phyloP scores from a whole-genome alignment of 2,329 filamentous ascomycete species.

The Arthrocladium fulminans region DNA sequence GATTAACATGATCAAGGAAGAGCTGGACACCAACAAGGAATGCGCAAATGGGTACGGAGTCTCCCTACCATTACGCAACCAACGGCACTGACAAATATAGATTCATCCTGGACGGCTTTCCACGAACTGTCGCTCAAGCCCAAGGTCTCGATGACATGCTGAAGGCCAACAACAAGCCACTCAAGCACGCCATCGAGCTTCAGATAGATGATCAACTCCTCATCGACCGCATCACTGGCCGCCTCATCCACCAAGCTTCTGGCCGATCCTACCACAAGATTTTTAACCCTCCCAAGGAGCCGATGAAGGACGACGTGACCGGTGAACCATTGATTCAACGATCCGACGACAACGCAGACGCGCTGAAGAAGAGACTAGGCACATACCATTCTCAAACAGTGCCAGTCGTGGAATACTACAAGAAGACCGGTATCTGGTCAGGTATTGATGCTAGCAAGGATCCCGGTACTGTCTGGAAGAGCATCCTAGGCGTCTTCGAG shows the following conservation, averaged over 20 bases:
- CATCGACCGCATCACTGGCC: slow-evolving; percentile 91
- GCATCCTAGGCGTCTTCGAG: slow-evolving; percentile 73
- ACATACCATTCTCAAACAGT: slow-evolving; percentile 93
- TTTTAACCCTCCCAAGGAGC: slow-evolving; percentile 92
- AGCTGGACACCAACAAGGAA: slow-evolving; percentile 87
- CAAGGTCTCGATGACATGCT: slow-evolving; percentile 94
- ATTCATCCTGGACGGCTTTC: slow-evolving; percentile 98
- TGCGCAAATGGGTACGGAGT: slow-evolving; percentile 81
- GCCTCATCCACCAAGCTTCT: slow-evolving; percentile 88
- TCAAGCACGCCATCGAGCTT: slow-evolving; percentile 93
- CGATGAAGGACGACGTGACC: slow-evolving; percentile 93
- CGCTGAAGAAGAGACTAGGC: slow-evolving; percentile 83
- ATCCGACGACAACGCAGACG: slow-evolving; percentile 92
- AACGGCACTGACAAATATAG: slow-evolving; percentile 38
- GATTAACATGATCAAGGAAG: slow-evolving; percentile 98
- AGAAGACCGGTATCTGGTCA: slow-evolving; percentile 94
- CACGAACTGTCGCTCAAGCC: slow-evolving; percentile 89
- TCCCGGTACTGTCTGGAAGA: slow-evolving; percentile 92
- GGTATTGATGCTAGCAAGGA: slow-evolving; percentile 92
- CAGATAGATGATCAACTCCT: slow-evolving; percentile 92
- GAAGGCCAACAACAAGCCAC: slow-evolving; percentile 61
- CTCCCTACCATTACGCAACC: neutral
- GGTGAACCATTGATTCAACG: slow-evolving; percentile 95
- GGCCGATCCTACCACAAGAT: slow-evolving; percentile 96
- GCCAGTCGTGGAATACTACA: slow-evolving; percentile 92